Evolutionary conservation across 306 rosid species (phyloP), one percentile per base, ranked within the genome.

Genomic region (Cyamopsis tetragonoloba): DNA sequence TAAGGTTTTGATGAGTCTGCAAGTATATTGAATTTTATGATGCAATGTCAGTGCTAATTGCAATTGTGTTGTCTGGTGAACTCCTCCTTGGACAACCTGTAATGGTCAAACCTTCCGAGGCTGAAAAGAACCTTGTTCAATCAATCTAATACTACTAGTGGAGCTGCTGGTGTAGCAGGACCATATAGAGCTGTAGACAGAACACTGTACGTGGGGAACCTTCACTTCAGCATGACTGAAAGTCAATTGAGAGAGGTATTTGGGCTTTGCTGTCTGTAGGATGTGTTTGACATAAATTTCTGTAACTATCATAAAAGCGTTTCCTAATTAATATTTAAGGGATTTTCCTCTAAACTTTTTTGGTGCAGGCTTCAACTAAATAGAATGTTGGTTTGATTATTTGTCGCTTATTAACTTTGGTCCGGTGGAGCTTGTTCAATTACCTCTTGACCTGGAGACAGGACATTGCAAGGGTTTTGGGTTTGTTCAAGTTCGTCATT

Each of bases 381-480:
- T 10, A 35, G 24, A 18, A 47, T 30, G 15, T 76, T 50, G 28
- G 37, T 13, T 39, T 30, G 41, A 55, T 55, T 23, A 15, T 55
- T 55, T 61, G 3, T 5, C 13, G 19, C 44, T 47, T 37, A 50
- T 12, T 19, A 64, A 32, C 30, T 65, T 56, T 3, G 96, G 96
- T 71, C 91, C 86, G 0, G 96, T 88, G 79, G 96, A 88, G 74
- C 79, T 86, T 54, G 92, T 88, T 50, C 96, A 88, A 74, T 80
- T 88, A 43, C 96, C 96, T 38, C 88, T n/a, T n/a, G n/a, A n/a
- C n/a, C n/a, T n/a, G n/a, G n/a, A n/a, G n/a, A n/a, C n/a, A n/a
- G n/a, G n/a, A 48, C 96, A 88, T 43, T 88, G 96, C 92, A 88
- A 88, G 82, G 96, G 96, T 37, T 88, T 88, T 65, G 96, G 96